These are phyloP conservation scores for Malassezia brasiliensis DNA, from an alignment of 1,284 basidiomycete genomes.

Conservation along the genomic window DNA sequence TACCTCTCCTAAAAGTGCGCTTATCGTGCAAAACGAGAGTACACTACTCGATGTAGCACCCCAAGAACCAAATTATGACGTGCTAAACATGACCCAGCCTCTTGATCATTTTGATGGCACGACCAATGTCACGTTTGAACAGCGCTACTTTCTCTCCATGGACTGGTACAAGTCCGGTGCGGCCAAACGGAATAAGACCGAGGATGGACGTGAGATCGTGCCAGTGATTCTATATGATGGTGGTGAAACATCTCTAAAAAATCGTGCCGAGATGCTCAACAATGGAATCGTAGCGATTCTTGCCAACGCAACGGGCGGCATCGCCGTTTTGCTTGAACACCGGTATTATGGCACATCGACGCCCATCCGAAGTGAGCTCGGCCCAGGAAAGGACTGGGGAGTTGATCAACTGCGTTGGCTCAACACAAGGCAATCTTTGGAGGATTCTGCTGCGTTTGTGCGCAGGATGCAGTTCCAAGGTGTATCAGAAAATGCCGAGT, in stretches of 20 bases:
- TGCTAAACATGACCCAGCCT: conserved; percentile 60
- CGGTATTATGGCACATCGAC: conserved; percentile 60
- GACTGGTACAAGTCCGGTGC: conserved; percentile 64
- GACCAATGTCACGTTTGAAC: conserved; percentile 51
- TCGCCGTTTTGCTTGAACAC: conserved; percentile 71
- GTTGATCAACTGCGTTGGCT: conserved; percentile 61
- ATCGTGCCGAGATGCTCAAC: conserved; percentile 38
- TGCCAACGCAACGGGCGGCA: conserved; percentile 67
- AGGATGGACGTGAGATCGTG: conserved; percentile 19
- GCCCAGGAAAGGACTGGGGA: conserved; percentile 48
- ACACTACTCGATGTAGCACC: no score
- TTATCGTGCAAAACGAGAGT: no score
- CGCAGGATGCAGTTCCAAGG: conserved; percentile 64
- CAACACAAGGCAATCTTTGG: conserved; percentile 75
- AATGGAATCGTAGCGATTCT: conserved; percentile 74
- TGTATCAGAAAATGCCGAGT: conserved; percentile 56
- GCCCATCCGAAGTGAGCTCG: conserved; percentile 66
- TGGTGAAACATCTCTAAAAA: conserved; percentile 44
- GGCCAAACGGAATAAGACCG: conserved; percentile 63
- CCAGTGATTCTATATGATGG: conserved; percentile 48
- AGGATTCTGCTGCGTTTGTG: conserved; percentile 90
- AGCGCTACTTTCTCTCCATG: conserved; percentile 74
- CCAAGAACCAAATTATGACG: neutral
- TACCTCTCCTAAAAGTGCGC: no score
- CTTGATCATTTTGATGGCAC: conserved; percentile 59